Evolutionary conservation across 306 rosid genomes (phyloP).

Genomic region (Pyrus communis): DNA sequence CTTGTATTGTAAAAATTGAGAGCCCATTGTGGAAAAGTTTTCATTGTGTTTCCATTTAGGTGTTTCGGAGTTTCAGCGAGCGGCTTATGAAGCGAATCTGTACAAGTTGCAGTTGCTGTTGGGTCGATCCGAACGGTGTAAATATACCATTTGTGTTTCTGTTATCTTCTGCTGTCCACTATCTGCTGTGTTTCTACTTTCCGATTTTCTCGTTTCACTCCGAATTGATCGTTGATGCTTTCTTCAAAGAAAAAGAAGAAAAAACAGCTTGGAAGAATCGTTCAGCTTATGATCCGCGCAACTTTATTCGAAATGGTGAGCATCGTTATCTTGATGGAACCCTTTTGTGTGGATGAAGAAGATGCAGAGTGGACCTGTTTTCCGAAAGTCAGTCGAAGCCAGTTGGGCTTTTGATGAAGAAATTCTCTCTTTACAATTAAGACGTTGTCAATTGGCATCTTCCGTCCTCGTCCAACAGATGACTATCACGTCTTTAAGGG

Average conservation of each 20-base stretch:
- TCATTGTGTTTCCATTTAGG: conserved; percentile 18
- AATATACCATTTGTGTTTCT: neutral
- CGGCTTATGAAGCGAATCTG: conserved; percentile 37
- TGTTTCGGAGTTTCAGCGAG: conserved; percentile 19
- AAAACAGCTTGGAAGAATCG: neutral
- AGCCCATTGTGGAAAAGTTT: conserved; percentile 11
- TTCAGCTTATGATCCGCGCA: neutral
- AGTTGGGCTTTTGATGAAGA: neutral
- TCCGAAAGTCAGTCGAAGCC: neutral
- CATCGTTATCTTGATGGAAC: neutral
- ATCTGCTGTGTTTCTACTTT: neutral
- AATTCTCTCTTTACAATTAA: neutral
- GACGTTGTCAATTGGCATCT: neutral
- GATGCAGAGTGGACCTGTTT: neutral
- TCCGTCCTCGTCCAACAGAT: neutral
- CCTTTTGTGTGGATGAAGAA: neutral
- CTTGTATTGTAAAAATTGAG: conserved; percentile 32
- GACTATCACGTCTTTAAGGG: too few relatives aligned
- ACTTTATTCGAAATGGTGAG: conserved; percentile 2
- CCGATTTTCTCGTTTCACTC: neutral
- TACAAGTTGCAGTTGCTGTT: conserved; percentile 36
- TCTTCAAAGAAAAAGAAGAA: neutral
- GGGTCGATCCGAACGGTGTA: conserved; percentile 6
- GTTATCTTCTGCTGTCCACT: neutral
- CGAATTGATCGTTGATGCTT: neutral